Evolutionary conservation across 768 basidiomycete genomes (phyloP).

Genomic region (Mycena metata): DNA sequence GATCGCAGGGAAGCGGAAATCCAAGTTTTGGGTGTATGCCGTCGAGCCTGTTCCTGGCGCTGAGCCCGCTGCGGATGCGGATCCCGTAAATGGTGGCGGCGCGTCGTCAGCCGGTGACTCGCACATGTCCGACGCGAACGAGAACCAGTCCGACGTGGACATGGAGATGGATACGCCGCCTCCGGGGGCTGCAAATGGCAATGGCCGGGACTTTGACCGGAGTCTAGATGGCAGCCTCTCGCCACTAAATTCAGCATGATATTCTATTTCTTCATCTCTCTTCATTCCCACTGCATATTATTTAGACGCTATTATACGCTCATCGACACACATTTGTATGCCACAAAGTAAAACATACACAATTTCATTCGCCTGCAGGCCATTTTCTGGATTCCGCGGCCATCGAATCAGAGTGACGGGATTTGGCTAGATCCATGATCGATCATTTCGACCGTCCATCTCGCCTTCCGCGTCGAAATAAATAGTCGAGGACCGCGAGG

Average conservation of each 20-base stretch:
- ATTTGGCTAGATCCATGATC: too few relatives aligned
- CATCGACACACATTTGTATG: slow-evolving; percentile 35
- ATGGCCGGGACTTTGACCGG: slow-evolving; percentile 46
- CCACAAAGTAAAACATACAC: slow-evolving; percentile 7
- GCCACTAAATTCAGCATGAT: slow-evolving; percentile 54
- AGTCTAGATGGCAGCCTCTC: slow-evolving; percentile 59
- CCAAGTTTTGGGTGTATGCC: slow-evolving; percentile 91
- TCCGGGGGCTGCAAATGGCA: slow-evolving; percentile 44
- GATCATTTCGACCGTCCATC: too few relatives aligned
- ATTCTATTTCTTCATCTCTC: slow-evolving; percentile 29
- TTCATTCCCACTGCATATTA: slow-evolving; percentile 32
- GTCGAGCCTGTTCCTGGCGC: slow-evolving; percentile 74
- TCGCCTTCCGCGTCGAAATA: slow-evolving; percentile 28
- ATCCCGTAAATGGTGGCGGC: slow-evolving; percentile 38
- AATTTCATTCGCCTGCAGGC: slow-evolving; percentile 15
- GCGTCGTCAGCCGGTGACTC: slow-evolving; percentile 34
- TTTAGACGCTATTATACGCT: slow-evolving; percentile 40
- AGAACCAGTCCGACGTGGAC: slow-evolving; percentile 17
- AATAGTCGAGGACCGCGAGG: slow-evolving; percentile 13
- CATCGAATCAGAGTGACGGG: slow-evolving; percentile 3
- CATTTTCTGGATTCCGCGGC: neutral
- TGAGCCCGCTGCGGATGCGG: slow-evolving; percentile 30
- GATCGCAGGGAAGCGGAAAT: slow-evolving; percentile 84
- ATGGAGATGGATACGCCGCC: slow-evolving; percentile 35
- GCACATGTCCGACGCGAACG: slow-evolving; percentile 23